Conservation (phyloP, 2,329 filamentous ascomycete genomes). For the Periconia sp. region DNA sequence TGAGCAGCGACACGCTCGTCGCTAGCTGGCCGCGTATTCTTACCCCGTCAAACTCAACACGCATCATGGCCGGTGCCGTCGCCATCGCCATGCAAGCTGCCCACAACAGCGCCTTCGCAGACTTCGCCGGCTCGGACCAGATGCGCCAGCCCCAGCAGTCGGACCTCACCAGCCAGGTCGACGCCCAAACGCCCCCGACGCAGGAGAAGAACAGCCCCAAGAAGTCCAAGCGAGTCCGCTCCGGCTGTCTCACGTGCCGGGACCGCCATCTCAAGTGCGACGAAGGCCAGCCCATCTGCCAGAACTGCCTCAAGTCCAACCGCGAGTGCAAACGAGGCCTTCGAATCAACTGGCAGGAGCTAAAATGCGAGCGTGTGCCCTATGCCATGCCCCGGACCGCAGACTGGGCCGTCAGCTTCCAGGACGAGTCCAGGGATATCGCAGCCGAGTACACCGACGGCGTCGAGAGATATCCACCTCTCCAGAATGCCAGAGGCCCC, state of each 20-base stretch:
- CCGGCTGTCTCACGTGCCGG: slow-evolving; percentile 88
- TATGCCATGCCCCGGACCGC: slow-evolving; percentile 48
- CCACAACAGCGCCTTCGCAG: slow-evolving; percentile 9
- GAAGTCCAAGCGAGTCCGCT: slow-evolving; percentile 74
- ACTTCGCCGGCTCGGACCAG: slow-evolving; percentile 1
- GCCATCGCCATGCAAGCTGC: slow-evolving; percentile 12
- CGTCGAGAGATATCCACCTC: slow-evolving; percentile 67
- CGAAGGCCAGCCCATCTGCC: slow-evolving; percentile 68
- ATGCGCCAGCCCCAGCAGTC: slow-evolving; percentile 9
- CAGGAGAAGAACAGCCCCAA: slow-evolving; percentile 61
- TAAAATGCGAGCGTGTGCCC: slow-evolving; percentile 72
- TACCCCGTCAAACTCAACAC: slow-evolving; percentile 3
- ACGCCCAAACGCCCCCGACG: slow-evolving; percentile 11
- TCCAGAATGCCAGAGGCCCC: slow-evolving; percentile 1
- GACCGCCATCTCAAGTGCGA: slow-evolving; percentile 93
- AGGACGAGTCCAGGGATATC: slow-evolving; percentile 88
- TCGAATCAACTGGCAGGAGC: slow-evolving; percentile 90
- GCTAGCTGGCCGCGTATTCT: slow-evolving; percentile 9
- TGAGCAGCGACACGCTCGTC: not conserved
- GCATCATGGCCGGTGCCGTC: slow-evolving; percentile 7
- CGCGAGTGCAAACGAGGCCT: slow-evolving; percentile 85
- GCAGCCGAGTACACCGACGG: slow-evolving; percentile 90
- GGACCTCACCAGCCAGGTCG: slow-evolving; percentile 1
- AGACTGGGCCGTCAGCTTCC: slow-evolving; percentile 77
- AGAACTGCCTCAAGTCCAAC: slow-evolving; percentile 89